Evolutionary conservation across 2,329 filamentous ascomycete genomes (phyloP), one percentile per base, ranked within the genome.

Genomic region (Aureobasidium zeae): DNA sequence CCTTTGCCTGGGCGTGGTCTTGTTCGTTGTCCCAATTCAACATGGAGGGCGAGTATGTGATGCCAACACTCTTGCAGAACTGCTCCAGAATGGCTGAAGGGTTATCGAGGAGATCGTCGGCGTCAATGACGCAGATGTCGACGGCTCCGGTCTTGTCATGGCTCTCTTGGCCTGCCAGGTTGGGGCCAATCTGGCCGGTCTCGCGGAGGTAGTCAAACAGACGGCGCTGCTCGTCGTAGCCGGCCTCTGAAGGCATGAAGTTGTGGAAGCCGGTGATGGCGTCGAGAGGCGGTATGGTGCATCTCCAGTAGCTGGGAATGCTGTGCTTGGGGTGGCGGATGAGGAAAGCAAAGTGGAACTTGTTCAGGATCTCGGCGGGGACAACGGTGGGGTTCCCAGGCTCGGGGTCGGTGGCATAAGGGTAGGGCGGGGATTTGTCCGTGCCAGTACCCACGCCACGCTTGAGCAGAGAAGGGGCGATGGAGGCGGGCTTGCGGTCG

Each of bases 261-360:
- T 86, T 69, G 63, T 82, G 72, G 69, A 93, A 96, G 6, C 86
- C 86, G 0, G 89, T 96, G 49, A 86, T 66, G 34, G 81, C 70
- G 57, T 83, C 79, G 45, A 95, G 73, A 0, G 91, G 91, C 11
- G 91, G 88, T 43, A 94, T 76, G 37, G 86, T 94, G 74, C 89
- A 96, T 54, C 89, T 83, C 72, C 83, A 94, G 70, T 89, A 96
- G 34, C 86, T 94, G 6, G 91, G 91, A 52, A 96, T 88, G 55
- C 85, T 83, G 59, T 79, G 79, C 55, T 86, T 79, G n/a, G 91
- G 91, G 62, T 96, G 87, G 46, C 91, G 88, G 70, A 98, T 96
- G 51, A 96, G 74, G 67, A 98, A 96, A 16, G 88, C 86, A 68
- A 89, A 96, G 64, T 95, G 87, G 67, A 94, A 96, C 52, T 78